These are phyloP conservation scores for Aspergillus ellipticus DNA, from an alignment of 495 filamentous ascomycete species.

Conservation along the genomic window DNA sequence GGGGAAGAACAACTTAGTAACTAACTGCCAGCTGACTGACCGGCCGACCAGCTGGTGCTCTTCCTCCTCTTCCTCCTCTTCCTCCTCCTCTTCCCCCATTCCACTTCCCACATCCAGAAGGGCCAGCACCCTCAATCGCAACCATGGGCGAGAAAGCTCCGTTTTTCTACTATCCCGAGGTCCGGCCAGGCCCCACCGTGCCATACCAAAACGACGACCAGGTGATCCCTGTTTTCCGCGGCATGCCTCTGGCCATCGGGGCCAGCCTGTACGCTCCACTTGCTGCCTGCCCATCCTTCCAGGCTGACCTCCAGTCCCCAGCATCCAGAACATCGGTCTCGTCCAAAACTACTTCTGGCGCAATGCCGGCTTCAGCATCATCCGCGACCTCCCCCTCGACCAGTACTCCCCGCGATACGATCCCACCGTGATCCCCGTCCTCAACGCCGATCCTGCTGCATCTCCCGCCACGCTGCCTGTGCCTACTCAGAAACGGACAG, in stretches of 20 bases:
- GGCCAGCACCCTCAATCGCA: not conserved
- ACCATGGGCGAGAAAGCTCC: conserved; percentile 22
- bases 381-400: conserved; percentile 57
- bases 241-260: conserved; percentile 46
- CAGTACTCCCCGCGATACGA: conserved; percentile 65
- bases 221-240: conserved; percentile 52
- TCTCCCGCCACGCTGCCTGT: conserved; percentile 23
- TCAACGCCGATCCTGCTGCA: conserved; percentile 29
- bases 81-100: not conserved
- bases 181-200: conserved; percentile 40
- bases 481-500: conserved; percentile 27
- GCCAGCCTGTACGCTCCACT: conserved; percentile 42
- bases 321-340: conserved; percentile 51
- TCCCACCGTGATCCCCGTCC: conserved; percentile 76
- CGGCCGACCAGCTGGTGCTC: not conserved
- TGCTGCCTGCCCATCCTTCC: not conserved
- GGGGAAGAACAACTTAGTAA: too few species aligned
- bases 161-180: conserved; percentile 43
- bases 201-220: conserved; percentile 48
- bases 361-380: conserved; percentile 67
- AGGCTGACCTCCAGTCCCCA: conserved; percentile 17
- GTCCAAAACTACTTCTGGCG: conserved; percentile 63
- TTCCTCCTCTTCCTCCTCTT: not conserved
- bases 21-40: not conserved
- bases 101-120: not conserved